Evolutionary conservation across 2,329 filamentous ascomycete species (phyloP), one percentile per base, ranked within the genome.

Genomic region (Samsoniella hepiali): DNA sequence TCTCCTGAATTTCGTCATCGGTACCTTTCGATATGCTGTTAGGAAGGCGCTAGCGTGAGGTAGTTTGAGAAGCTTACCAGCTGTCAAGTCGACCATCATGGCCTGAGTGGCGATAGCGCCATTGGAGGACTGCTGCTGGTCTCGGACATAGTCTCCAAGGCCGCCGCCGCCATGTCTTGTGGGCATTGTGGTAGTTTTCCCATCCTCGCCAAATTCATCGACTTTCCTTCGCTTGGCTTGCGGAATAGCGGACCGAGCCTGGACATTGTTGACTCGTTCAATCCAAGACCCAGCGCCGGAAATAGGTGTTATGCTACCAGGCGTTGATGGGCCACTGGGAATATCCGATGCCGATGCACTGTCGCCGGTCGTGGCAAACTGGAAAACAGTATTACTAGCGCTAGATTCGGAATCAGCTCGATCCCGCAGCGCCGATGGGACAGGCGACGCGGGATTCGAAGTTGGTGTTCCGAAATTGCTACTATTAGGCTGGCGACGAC

Each of bases 201-300:
- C 70, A 83, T 75, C 75, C 29, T 76, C 69, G 22, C 78, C 72
- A 55, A 79, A 72, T 40, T 81, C 77, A 15, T 82, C 78, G 9
- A 84, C 74, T 71, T 87, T 93, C 60, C 86, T 77, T 58, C 87
- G 87, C 76, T 94, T 94, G 34, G 81, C 78, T 27, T 90, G 85
- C 3, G 82, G 80, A 36, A 79, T 71, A 73, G 81, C 66, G 71
- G 79, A 69, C 32, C 93, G 89, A 58, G 88, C 83, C 67, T 91
- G 84, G 15, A 96, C 84, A 67, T 89, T 88, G 72, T 93, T 91
- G 72, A 93, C 81, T 38, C 86, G 84, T 74, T 96, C 91, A 53
- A 96, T 85, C 77, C 93, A 85, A 62, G 77, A 77, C 10, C 82
- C 81, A 68, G 86, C 82, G 32, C 85, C 84, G 27, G 67, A 63